Evolutionary conservation across 345 rosid species (phyloP).

Genomic region (Salix arbutifolia): DNA sequence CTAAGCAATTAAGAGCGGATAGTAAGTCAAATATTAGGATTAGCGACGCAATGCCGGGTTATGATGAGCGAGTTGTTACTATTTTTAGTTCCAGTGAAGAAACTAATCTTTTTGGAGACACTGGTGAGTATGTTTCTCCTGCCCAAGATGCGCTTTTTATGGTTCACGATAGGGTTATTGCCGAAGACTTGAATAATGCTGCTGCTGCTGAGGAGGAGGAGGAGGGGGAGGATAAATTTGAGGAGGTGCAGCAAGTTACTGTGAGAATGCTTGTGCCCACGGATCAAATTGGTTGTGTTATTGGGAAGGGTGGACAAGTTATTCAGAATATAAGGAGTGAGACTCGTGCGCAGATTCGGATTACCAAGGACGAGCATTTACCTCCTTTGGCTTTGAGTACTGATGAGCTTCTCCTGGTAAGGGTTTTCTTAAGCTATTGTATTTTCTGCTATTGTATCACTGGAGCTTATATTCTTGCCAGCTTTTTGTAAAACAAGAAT

Average conservation of each 20-base stretch:
- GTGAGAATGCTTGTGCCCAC: slow-evolving; percentile 32
- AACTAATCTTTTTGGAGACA: slow-evolving; percentile 24
- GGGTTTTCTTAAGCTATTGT: neutral
- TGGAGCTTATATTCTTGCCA: neutral
- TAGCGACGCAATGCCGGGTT: slow-evolving; percentile 29
- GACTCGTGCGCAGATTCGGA: slow-evolving; percentile 34
- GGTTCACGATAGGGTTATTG: slow-evolving; percentile 29
- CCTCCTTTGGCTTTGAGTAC: slow-evolving; percentile 25
- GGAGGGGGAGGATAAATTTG: slow-evolving; percentile 3
- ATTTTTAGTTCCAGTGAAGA: slow-evolving; percentile 25
- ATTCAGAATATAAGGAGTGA: slow-evolving; percentile 33
- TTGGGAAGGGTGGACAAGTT: slow-evolving; percentile 36
- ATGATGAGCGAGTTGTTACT: slow-evolving; percentile 31
- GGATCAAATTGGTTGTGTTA: slow-evolving; percentile 35
- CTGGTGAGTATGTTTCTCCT: slow-evolving; percentile 23
- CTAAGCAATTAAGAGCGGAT: slow-evolving; percentile 27
- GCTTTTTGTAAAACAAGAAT: neutral
- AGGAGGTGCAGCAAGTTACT: slow-evolving; percentile 17
- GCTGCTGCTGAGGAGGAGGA: neutral
- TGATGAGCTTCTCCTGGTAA: slow-evolving; percentile 33
- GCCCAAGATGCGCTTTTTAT: slow-evolving; percentile 33
- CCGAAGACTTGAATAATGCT: slow-evolving; percentile 18
- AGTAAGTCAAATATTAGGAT: slow-evolving; percentile 29
- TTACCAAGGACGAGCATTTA: slow-evolving; percentile 27
- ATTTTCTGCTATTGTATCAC: neutral